Conservation (phyloP, 345 rosid genomes). For the Melaleuca alternifolia region DNA sequence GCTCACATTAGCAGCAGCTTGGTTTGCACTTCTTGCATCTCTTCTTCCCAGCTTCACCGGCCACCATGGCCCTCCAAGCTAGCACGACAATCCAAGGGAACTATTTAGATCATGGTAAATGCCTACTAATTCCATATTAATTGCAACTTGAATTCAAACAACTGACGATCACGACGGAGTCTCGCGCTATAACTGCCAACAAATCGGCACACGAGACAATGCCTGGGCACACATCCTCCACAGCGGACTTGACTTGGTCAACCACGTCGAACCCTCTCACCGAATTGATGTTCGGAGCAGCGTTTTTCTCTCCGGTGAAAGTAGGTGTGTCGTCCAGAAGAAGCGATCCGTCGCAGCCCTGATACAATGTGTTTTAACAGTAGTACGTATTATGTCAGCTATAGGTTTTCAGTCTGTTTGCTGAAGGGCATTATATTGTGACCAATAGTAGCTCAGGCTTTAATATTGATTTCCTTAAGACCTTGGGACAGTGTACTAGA, state of each 20-base stretch:
- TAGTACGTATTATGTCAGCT: neutral
- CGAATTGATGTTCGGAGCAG: slow-evolving; percentile 28
- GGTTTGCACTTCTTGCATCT: slow-evolving; percentile 72
- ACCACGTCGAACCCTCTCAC: slow-evolving; percentile 32
- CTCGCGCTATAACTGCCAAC: slow-evolving; percentile 36
- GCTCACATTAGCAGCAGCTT: slow-evolving; percentile 57
- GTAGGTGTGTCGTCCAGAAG: slow-evolving; percentile 30
- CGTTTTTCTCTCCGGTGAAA: slow-evolving; percentile 45
- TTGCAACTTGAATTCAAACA: neutral
- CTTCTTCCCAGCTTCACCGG: slow-evolving; percentile 83
- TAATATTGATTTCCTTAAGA: neutral
- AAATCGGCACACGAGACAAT: slow-evolving; percentile 47
- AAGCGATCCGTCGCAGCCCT: slow-evolving; percentile 55
- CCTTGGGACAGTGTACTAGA: neutral
- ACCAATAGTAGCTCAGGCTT: neutral
- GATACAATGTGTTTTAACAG: neutral
- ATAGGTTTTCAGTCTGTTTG: neutral
- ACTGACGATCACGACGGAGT: slow-evolving; percentile 26
- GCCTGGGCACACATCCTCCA: slow-evolving; percentile 35
- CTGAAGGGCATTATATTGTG: neutral
- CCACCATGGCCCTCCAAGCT: slow-evolving; percentile 89
- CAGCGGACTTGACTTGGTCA: slow-evolving; percentile 24
- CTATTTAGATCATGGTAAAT: neutral
- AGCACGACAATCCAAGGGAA: neutral
- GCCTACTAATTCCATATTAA: neutral